These are phyloP conservation scores for Ascoidea asiatica DNA, from an alignment of 805 yeast genomes.

Conservation along the genomic window DNA sequence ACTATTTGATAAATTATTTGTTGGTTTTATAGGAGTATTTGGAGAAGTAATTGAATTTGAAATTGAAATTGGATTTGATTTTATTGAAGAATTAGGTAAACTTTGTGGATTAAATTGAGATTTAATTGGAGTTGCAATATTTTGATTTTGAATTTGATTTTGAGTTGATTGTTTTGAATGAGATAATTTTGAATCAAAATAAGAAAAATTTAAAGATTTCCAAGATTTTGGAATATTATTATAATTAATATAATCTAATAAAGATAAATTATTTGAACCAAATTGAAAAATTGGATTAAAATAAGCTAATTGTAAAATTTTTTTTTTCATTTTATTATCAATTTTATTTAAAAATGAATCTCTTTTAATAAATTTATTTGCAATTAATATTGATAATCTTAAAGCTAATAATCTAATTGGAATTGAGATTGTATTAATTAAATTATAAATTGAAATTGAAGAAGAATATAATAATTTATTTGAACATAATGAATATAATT, in stretches of 20 bases:
- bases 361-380: constrained; percentile 16
- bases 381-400: constrained; percentile 11
- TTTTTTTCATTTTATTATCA: constrained; percentile 23
- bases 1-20: too few species aligned
- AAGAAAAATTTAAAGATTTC: background rate
- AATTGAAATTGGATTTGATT: constrained; percentile 33
- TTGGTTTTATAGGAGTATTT: too few species aligned
- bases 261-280: constrained; percentile 24
- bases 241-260: constrained; percentile 31
- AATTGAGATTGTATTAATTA: constrained; percentile 1
- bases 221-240: background rate
- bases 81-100: constrained; percentile 26
- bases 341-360: constrained; percentile 10
- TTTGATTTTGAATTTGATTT: background rate
- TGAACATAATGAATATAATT: constrained; percentile 45
- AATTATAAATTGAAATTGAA: constrained; percentile 23
- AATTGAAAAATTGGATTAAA: constrained; percentile 35
- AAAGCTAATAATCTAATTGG: constrained; percentile 1
- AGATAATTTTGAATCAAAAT: background rate
- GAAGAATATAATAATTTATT: constrained; percentile 33
- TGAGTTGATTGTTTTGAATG: background rate
- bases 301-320: constrained; percentile 39
- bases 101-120: too few species aligned
- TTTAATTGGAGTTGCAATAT: background rate
- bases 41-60: too few species aligned